Percentiles rank a stretch among this genome's conserved stretches.
Conservation (phyloP, 148 eudicot genomes). For the Beta vulgaris region DNA sequence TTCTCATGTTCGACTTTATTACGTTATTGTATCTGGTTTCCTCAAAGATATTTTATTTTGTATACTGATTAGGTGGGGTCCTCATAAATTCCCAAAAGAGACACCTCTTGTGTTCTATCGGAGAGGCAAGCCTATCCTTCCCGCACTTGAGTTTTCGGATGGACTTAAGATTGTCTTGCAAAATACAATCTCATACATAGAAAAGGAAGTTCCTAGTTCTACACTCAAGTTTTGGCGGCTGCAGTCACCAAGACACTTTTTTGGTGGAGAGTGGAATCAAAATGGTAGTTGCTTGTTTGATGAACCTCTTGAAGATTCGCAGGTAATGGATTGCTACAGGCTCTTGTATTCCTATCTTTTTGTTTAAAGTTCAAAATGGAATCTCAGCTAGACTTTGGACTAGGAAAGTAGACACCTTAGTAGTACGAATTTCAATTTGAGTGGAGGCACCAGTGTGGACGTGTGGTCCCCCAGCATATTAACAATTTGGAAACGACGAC, state of each 20-base stretch:
- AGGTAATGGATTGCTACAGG: conserved; percentile 43
- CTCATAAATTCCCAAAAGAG: conserved; percentile 83
- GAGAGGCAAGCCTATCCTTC: conserved; percentile 60
- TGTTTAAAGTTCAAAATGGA: neutral
- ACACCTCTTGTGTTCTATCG: conserved; percentile 82
- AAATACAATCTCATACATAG: conserved; percentile 65
- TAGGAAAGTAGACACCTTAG: too few species aligned
- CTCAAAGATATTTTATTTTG: neutral
- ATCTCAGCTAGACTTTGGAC: too few species aligned
- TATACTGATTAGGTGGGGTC: conserved; percentile 72
- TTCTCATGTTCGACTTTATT: neutral
- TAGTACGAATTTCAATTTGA: too few species aligned
- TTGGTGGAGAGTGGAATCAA: conserved; percentile 97
- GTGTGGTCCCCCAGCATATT: too few species aligned
- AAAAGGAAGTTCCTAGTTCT: conserved; percentile 55
- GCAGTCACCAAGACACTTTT: conserved; percentile 88
- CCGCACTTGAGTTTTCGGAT: conserved; percentile 58
- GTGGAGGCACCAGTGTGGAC: too few species aligned
- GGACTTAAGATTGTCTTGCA: conserved; percentile 68
- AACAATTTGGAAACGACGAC: too few species aligned
- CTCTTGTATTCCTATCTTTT: neutral
- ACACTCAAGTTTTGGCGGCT: conserved; percentile 79
- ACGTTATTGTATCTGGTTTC: neutral
- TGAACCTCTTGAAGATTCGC: conserved; percentile 59
- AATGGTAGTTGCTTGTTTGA: conserved; percentile 88